phyloP scores from a whole-genome alignment of 225 moss, liverwort and hornwort genomes.

The Climacium dendroides region DNA sequence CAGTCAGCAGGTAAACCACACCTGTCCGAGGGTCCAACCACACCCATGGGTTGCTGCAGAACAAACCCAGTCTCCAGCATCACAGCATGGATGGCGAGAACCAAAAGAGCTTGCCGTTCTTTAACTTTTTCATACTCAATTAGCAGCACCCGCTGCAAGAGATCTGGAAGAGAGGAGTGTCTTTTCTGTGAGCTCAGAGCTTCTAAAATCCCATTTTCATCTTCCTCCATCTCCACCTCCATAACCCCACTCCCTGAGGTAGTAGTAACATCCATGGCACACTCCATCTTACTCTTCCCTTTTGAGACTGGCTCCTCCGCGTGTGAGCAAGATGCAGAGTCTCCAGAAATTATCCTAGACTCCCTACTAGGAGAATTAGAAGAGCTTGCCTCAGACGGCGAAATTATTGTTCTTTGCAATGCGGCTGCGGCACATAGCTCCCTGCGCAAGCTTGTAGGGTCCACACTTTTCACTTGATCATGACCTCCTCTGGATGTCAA shows the following conservation, averaged over 20 bases:
- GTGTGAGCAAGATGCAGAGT: conserved; percentile 10
- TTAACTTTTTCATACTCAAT: conserved; percentile 53
- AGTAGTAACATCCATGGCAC: background rate
- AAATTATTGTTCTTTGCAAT: conserved; percentile 31
- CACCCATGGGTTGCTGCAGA: conserved; percentile 29
- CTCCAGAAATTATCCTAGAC: background rate
- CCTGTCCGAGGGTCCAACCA: conserved; percentile 18
- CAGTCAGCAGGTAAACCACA: conserved; percentile 57
- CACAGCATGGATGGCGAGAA: conserved; percentile 85
- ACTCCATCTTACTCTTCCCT: conserved; percentile 29
- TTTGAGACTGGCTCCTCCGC: background rate
- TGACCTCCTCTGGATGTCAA: background rate
- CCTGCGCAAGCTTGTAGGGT: conserved; percentile 27
- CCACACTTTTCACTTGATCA: conserved; percentile 5
- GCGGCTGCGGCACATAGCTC: conserved; percentile 76
- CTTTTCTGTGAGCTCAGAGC: background rate
- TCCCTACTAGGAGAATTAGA: background rate
- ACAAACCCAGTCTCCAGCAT: conserved; percentile 96
- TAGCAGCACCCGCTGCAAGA: conserved; percentile 65
- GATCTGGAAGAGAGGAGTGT: conserved; percentile 50
- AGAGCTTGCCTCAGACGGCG: background rate
- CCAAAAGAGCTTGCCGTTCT: conserved; percentile 49
- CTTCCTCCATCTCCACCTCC: conserved; percentile 37
- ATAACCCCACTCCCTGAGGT: conserved; percentile 1
- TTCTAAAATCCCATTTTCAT: conserved; percentile 2